A percentile compares a stretch with the other conserved stretches of the same genome.
Conservation (phyloP, 2,329 filamentous ascomycete species). For the Botryotinia globosa region DNA sequence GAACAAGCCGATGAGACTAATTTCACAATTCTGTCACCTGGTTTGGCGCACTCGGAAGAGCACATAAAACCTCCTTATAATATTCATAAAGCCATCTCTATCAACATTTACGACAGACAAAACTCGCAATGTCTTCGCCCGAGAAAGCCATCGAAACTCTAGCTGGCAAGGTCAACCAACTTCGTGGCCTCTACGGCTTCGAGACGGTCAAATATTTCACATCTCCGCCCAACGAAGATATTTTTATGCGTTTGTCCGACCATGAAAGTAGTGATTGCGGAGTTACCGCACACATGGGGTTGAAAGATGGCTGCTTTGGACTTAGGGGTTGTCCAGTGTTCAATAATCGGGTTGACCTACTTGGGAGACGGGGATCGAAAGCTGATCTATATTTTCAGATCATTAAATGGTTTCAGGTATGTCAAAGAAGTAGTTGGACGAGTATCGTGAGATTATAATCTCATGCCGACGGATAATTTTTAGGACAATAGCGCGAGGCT, state of each 20-base stretch:
- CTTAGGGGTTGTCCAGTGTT: not conserved
- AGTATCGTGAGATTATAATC: fast-evolving
- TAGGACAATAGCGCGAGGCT: not conserved
- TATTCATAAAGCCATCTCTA: not conserved
- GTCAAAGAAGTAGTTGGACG: fast-evolving
- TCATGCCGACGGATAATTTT: not conserved
- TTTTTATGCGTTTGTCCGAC: no score
- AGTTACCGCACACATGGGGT: not conserved
- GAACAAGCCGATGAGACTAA: fast-evolving
- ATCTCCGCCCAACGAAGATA: no score
- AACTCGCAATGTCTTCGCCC: not conserved
- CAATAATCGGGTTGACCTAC: not conserved
- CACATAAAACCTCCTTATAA: not conserved
- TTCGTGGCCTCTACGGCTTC: not conserved
- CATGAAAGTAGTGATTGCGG: not conserved
- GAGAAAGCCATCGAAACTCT: not conserved
- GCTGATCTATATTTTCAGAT: not conserved
- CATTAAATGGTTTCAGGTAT: not conserved
- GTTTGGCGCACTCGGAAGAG: not conserved
- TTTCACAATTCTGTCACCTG: not conserved
- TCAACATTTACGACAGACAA: not conserved
- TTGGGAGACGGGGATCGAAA: not conserved
- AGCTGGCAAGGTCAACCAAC: not conserved
- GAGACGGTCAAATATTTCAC: not conserved
- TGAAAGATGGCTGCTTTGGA: not conserved